Evolutionary conservation across 2,329 filamentous ascomycete species (phyloP).

Genomic region (Penicillium sp.): DNA sequence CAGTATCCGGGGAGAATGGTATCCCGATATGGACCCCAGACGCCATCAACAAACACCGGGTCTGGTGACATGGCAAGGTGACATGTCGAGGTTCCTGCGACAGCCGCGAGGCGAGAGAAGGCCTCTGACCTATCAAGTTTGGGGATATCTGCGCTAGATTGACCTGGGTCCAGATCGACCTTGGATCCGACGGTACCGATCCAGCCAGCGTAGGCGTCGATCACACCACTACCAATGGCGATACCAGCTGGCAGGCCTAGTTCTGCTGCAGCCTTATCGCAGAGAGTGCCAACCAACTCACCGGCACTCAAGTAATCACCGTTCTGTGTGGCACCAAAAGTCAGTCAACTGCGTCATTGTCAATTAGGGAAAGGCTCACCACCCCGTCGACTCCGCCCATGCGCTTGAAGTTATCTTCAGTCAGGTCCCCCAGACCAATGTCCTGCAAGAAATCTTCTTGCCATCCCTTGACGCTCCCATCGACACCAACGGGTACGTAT

Average conservation of each 20-base stretch:
- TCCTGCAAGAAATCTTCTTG: constrained; percentile 87
- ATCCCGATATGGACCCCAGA: constrained; percentile 96
- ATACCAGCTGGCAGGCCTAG: constrained; percentile 84
- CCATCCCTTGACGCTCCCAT: constrained; percentile 97
- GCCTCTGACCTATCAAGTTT: constrained; percentile 89
- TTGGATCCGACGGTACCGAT: constrained; percentile 98
- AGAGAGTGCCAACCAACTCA: constrained; percentile 81
- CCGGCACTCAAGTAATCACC: constrained; percentile 88
- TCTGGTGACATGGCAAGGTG: constrained; percentile 93
- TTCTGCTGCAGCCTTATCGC: constrained; percentile 75
- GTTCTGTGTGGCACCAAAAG: constrained; percentile 58
- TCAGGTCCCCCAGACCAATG: constrained; percentile 83
- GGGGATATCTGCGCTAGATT: constrained; percentile 64
- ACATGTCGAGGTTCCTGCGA: constrained; percentile 95
- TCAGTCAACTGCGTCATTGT: constrained; percentile 8
- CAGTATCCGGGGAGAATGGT: constrained; percentile 88
- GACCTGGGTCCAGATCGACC: constrained; percentile 68
- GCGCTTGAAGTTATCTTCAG: constrained; percentile 82
- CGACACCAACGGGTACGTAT: constrained; percentile 92
- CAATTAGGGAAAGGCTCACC: constrained; percentile 61
- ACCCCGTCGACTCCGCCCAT: constrained; percentile 93
- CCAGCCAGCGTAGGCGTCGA: constrained; percentile 98
- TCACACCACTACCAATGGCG: constrained; percentile 91
- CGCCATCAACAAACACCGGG: constrained; percentile 88
- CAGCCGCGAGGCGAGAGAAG: constrained; percentile 86